Conservation (phyloP, 768 basidiomycete species). For the Boletus sp. region DNA sequence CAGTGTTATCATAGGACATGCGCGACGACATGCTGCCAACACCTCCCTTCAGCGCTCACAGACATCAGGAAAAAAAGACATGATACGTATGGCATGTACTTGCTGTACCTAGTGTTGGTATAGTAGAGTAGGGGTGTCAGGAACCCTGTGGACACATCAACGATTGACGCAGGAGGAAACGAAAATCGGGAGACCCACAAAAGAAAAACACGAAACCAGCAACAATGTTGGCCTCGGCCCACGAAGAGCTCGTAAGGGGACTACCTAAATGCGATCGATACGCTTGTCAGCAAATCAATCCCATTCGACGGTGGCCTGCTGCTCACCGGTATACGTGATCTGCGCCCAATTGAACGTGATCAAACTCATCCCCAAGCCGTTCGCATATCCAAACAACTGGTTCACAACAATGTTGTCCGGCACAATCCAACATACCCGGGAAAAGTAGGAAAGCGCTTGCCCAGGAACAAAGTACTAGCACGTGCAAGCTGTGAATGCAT, state of each 20-base stretch:
- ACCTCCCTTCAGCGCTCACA: background rate
- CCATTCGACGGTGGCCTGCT: background rate
- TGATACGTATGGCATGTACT: slow-evolving; percentile 53
- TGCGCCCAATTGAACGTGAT: slow-evolving; percentile 84
- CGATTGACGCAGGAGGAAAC: slow-evolving; percentile 52
- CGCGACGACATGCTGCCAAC: slow-evolving; percentile 55
- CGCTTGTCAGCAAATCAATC: background rate
- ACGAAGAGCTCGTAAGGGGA: slow-evolving; percentile 80
- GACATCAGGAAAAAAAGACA: background rate
- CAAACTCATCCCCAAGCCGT: slow-evolving; percentile 63
- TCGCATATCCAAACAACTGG: slow-evolving; percentile 65
- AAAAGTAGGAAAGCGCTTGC: slow-evolving; percentile 58
- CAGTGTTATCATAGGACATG: slow-evolving; percentile 65
- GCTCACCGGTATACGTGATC: slow-evolving; percentile 38
- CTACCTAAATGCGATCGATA: slow-evolving; percentile 14
- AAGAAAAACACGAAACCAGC: slow-evolving; percentile 66
- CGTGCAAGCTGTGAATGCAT: slow-evolving; percentile 33
- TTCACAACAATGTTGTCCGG: slow-evolving; percentile 70
- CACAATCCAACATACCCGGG: slow-evolving; percentile 64
- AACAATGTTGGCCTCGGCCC: slow-evolving; percentile 73
- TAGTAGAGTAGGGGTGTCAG: slow-evolving; percentile 65
- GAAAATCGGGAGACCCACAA: slow-evolving; percentile 39
- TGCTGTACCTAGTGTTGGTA: slow-evolving; percentile 60
- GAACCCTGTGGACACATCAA: slow-evolving; percentile 46
- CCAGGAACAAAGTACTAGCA: slow-evolving; percentile 66